A percentile compares a stretch with the other conserved stretches of the same genome.
Evolutionary conservation across 108 stramenopile genomes (phyloP).

Genomic region (Fragilaria radians): DNA sequence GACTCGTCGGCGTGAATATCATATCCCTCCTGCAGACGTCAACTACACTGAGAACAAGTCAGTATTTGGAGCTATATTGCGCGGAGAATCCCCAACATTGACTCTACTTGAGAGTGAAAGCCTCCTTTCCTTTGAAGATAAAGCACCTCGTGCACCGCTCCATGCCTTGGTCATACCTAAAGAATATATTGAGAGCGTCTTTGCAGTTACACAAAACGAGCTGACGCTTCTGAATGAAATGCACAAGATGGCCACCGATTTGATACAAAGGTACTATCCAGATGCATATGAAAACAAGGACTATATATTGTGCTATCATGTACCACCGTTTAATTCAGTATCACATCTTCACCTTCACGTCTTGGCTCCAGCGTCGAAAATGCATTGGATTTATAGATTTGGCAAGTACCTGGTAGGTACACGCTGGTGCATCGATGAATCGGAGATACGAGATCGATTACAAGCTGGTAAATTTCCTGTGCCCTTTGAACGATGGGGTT

Average conservation of each 20-base stretch:
- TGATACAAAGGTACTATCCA: slow-evolving; percentile 33
- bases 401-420: slow-evolving; percentile 43
- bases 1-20: too few species aligned
- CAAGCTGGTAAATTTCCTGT: slow-evolving; percentile 23
- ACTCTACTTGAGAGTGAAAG: slow-evolving; percentile 25
- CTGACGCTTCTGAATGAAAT: slow-evolving; percentile 42
- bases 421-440: slow-evolving; percentile 38
- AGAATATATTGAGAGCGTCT: slow-evolving; percentile 24
- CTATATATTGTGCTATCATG: slow-evolving; percentile 62
- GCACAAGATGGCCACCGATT: slow-evolving; percentile 30
- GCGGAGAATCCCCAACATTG: slow-evolving; percentile 34
- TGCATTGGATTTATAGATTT: slow-evolving; percentile 27
- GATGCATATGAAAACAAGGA: slow-evolving; percentile 29
- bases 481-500: slow-evolving; percentile 19
- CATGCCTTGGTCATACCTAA: slow-evolving; percentile 72
- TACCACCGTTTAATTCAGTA: slow-evolving; percentile 62
- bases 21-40: not conserved
- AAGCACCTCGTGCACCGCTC: slow-evolving; percentile 37
- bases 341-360: slow-evolving; percentile 78
- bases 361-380: slow-evolving; percentile 55
- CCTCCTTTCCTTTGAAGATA: slow-evolving; percentile 58
- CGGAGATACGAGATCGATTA: slow-evolving; percentile 29
- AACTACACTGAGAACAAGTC: slow-evolving; percentile 51
- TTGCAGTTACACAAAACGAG: slow-evolving; percentile 19
- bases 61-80: slow-evolving; percentile 64